Conservation (phyloP, 768 basidiomycete species). For the Amanita fuliginea region DNA sequence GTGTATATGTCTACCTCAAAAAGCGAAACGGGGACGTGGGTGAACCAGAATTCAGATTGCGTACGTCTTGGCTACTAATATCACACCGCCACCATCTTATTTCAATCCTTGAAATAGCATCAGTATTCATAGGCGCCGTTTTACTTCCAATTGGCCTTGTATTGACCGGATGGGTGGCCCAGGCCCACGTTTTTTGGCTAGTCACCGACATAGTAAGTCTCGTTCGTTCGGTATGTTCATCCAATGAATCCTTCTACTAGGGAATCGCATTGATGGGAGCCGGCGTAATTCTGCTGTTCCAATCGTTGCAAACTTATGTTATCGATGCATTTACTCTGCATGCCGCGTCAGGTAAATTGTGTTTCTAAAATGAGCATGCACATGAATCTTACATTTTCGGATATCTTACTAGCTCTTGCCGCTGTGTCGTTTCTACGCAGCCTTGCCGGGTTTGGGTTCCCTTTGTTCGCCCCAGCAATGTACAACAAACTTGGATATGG, state of each 20-base stretch:
- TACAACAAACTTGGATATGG: constrained; percentile 57
- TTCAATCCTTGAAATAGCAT: constrained; percentile 23
- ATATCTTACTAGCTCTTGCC: constrained; percentile 41
- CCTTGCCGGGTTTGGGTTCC: constrained; percentile 63
- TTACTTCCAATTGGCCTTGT: constrained; percentile 58
- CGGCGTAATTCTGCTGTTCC: constrained; percentile 49
- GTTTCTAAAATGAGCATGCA: not conserved
- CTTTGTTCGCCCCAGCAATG: constrained; percentile 68
- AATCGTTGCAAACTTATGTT: constrained; percentile 55
- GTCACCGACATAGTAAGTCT: constrained; percentile 49
- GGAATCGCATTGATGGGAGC: constrained; percentile 47
- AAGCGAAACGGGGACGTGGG: constrained; percentile 35
- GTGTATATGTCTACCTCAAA: constrained; percentile 37
- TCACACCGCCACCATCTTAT: not conserved
- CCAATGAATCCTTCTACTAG: constrained; percentile 16
- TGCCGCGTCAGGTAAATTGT: constrained; percentile 46
- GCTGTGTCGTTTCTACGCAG: constrained; percentile 54
- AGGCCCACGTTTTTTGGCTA: constrained; percentile 55
- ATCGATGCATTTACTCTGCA: constrained; percentile 58
- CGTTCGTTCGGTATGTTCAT: not conserved
- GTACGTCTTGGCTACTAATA: constrained; percentile 19
- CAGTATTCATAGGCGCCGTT: constrained; percentile 48
- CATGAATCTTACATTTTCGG: not conserved
- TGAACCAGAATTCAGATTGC: constrained; percentile 39
- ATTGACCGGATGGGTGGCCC: constrained; percentile 60